These are phyloP conservation scores for Dipteronia sinensis DNA, from an alignment of 345 rosid species.

Conservation along the genomic window DNA sequence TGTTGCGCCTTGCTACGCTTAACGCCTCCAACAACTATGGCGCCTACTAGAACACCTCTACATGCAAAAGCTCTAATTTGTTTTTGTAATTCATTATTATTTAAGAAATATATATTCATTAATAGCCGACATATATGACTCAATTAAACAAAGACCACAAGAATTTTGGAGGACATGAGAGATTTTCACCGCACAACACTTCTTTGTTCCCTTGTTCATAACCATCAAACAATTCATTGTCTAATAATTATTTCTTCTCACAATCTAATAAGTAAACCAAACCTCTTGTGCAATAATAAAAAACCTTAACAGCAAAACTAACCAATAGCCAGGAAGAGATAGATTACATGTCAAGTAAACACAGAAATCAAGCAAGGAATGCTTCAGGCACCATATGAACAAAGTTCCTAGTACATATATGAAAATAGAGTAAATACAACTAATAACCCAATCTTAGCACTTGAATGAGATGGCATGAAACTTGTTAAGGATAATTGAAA, in stretches of 20 bases:
- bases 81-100: no score
- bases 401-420: neutral
- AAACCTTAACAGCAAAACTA: no score
- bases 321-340: no score
- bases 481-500: neutral
- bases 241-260: no score
- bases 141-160: neutral
- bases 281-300: no score
- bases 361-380: neutral
- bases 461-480: neutral
- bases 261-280: no score
- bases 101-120: no score
- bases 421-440: neutral
- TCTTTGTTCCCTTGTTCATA: neutral
- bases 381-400: neutral
- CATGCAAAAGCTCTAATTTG: no score
- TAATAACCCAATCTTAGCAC: neutral
- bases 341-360: neutral
- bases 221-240: neutral
- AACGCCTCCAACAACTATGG: no score
- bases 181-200: conserved; percentile 3
- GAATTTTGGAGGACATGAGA: neutral
- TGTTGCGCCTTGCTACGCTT: no score
- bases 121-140: no score
- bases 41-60: no score